phyloP scores from a whole-genome alignment of 345 rosid species.

The Linum trigynum region DNA sequence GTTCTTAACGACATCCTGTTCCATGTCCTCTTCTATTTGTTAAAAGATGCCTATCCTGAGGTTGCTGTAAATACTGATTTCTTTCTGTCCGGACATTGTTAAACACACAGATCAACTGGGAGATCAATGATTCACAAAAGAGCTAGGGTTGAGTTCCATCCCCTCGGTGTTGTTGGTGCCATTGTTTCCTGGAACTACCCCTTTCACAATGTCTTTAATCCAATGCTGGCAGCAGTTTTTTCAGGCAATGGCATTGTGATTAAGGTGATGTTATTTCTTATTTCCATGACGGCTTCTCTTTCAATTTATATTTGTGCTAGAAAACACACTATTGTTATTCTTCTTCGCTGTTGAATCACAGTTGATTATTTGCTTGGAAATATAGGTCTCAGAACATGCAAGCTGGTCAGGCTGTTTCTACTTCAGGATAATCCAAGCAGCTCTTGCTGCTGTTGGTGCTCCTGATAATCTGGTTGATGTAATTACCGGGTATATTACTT shows the following conservation, averaged over 20 bases:
- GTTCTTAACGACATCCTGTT: conserved; percentile 27
- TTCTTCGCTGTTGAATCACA: not conserved
- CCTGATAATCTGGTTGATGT: conserved; percentile 92
- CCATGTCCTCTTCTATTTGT: not conserved
- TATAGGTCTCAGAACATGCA: conserved; percentile 86
- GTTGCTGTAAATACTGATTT: not conserved
- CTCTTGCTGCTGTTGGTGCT: conserved; percentile 94
- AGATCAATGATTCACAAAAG: conserved; percentile 92
- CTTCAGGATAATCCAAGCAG: conserved; percentile 85
- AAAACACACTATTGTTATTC: not conserved
- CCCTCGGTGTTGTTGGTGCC: conserved; percentile 93
- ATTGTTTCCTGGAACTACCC: conserved; percentile 99
- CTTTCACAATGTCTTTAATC: conserved; percentile 95
- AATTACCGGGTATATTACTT: conserved; percentile 64
- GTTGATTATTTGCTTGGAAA: conserved; percentile 19
- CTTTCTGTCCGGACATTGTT: not conserved
- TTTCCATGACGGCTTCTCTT: not conserved
- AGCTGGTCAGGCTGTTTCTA: conserved; percentile 96
- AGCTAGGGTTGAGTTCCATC: conserved; percentile 85
- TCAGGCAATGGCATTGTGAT: conserved; percentile 92
- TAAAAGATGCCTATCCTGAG: not conserved
- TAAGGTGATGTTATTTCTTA: conserved; percentile 38
- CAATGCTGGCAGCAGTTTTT: conserved; percentile 95
- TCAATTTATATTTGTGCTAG: not conserved
- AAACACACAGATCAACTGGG: conserved; percentile 63